Evolutionary conservation across 2,329 filamentous ascomycete genomes (phyloP).

Genomic region (Berkeleyomyces rouxiae): DNA sequence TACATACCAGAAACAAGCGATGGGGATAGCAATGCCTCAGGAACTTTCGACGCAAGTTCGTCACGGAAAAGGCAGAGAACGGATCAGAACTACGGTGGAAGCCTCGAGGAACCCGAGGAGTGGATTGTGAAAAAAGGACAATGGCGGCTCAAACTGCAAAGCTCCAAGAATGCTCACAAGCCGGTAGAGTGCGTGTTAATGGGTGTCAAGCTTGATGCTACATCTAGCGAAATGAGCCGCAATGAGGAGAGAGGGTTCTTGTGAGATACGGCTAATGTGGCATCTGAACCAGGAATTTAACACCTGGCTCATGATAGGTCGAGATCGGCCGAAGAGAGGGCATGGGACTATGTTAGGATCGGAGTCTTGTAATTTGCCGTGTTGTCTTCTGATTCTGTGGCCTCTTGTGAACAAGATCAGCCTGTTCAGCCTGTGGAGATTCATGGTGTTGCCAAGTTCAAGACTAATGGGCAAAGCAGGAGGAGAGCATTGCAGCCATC

Average conservation of each 20-base stretch:
- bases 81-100: neutral
- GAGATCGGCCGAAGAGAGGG: neutral
- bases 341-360: too few relatives aligned
- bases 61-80: slow-evolving; percentile 12
- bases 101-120: slow-evolving; percentile 19
- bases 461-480: too few relatives aligned
- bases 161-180: slow-evolving; percentile 28
- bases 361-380: too few relatives aligned
- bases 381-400: too few relatives aligned
- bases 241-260: slow-evolving; percentile 53
- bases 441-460: too few relatives aligned
- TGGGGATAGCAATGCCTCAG: slow-evolving; percentile 16
- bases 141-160: slow-evolving; percentile 54
- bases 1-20: slow-evolving; percentile 21
- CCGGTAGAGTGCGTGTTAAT: slow-evolving; percentile 53
- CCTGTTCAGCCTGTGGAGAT: too few relatives aligned
- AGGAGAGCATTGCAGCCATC: too few relatives aligned
- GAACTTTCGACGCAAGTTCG: slow-evolving; percentile 16
- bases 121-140: slow-evolving; percentile 55
- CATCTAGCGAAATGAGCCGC: slow-evolving; percentile 46
- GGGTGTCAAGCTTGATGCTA: slow-evolving; percentile 60
- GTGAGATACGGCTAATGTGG: slow-evolving; percentile 3
- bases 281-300: slow-evolving; percentile 4
- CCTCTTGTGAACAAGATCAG: too few relatives aligned
- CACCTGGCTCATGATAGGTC: neutral